phyloP scores from a whole-genome alignment of 2,329 filamentous ascomycete genomes.

The Neocatenulostroma microsporum region DNA sequence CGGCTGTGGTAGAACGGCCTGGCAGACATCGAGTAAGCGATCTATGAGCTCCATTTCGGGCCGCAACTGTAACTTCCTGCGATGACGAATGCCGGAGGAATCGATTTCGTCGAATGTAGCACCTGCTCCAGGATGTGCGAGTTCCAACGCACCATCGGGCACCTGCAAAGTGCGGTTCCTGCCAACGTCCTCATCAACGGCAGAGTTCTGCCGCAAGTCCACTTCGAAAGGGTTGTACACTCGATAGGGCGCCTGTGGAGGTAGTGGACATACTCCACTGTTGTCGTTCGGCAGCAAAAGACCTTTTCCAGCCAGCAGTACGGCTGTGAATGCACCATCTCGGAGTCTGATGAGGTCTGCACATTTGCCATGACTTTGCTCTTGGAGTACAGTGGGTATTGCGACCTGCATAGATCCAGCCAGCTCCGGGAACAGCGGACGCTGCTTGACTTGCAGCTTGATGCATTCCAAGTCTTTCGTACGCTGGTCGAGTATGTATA shows the following conservation, averaged over 20 bases:
- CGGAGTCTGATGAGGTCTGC: conserved; percentile 1
- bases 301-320: conserved; percentile 19
- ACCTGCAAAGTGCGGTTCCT: conserved; percentile 20
- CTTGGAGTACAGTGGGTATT: conserved; percentile 19
- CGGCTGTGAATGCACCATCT: conserved; percentile 7
- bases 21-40: conserved; percentile 21
- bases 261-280: conserved; percentile 15
- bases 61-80: conserved; percentile 21
- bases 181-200: conserved; percentile 18
- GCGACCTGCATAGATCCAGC: conserved; percentile 10
- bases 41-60: conserved; percentile 18
- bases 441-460: conserved; percentile 19
- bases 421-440: conserved; percentile 20
- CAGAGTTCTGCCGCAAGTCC: background rate
- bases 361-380: conserved; percentile 8
- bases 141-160: conserved; percentile 7
- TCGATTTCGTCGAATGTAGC: conserved; percentile 21
- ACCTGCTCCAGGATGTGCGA: conserved; percentile 16
- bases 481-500: conserved; percentile 23
- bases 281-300: conserved; percentile 20
- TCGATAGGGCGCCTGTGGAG: conserved; percentile 17
- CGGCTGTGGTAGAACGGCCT: conserved; percentile 20
- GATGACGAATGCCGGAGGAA: conserved; percentile 21
- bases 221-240: conserved; percentile 15
- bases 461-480: conserved; percentile 18